Base-by-base conservation (phyloP, 306 rosid genomes). In the Begonia loranthoides region DNA sequence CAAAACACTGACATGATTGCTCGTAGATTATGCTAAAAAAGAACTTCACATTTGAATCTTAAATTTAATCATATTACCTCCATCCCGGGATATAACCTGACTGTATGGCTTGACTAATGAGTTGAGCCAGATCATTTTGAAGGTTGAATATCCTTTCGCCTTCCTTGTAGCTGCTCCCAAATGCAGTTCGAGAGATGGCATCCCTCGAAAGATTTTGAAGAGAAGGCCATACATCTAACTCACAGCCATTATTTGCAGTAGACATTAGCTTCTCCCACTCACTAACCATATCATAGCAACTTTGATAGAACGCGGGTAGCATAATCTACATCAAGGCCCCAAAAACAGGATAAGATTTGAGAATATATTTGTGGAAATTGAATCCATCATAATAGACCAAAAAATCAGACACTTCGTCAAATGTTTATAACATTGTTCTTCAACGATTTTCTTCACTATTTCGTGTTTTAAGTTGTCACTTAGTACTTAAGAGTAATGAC, bases 121-220 rank as follows among this genome's bases (percentile, higher is more conserved):
- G 16, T 17, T 12, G 9, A 9, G 13, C 47, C 17, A 56, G 70
- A 50, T 78, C 70, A 44, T 9, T 38, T 9, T 28, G 63, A 17
- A 77, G 73, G 22, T 56, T 12, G 22, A 77, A 73, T 33, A 70
- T 62, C 21, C 22, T 47, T 28, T 34, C 56, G 10, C 79, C 83
- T 57, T 73, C 64, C 44, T 66, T 51, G 54, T 59, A 67, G 40
- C 75, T 70, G 41, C 78, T 70, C 43, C 83, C 77, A 38, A 67
- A 78, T 12, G 73, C 77, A 0, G 83, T 64, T 15, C 70, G 54
- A 34, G 79, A 77, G 50, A 76, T 72, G 3, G 24, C 66, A 52
- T 76, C 71, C 0, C 57, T 56, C 0, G 75, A n/a, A 63, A 67
- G 9, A 13, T 15, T 53, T 53, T 59, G 54, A 12, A 75, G 46